phyloP scores from a whole-genome alignment of 768 basidiomycete species.

The Harrya chromipes region DNA sequence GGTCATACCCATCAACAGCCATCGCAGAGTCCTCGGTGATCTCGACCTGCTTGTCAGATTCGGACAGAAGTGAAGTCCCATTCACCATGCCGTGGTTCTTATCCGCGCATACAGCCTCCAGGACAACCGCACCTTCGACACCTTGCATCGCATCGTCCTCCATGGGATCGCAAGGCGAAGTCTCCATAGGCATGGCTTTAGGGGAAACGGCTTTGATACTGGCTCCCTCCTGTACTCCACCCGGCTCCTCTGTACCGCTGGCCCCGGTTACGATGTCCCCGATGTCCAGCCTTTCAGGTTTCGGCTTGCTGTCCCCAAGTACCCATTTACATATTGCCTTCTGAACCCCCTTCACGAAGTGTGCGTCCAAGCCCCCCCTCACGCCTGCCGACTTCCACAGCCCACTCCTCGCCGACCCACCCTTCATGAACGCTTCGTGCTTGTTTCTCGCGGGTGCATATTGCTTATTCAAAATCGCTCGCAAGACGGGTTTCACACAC shows the following conservation, averaged over 20 bases:
- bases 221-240: not conserved
- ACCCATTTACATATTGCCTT: conserved; percentile 28
- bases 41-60: conserved; percentile 4
- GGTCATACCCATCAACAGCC: conserved; percentile 13
- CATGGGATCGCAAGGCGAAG: not conserved
- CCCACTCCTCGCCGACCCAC: conserved; percentile 45
- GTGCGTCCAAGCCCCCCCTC: conserved; percentile 37
- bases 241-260: not conserved
- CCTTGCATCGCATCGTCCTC: conserved; percentile 20
- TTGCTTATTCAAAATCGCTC: conserved; percentile 51
- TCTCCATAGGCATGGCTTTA: not conserved
- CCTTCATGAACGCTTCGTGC: conserved; percentile 57
- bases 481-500: conserved; percentile 62
- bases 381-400: conserved; percentile 32
- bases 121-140: conserved; percentile 3
- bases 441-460: conserved; percentile 51
- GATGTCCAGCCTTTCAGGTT: conserved; percentile 7
- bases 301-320: conserved; percentile 16
- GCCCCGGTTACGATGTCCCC: not conserved
- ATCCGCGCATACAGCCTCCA: not conserved
- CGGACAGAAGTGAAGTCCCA: not conserved
- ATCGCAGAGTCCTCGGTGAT: conserved; percentile 8
- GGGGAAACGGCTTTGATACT: not conserved
- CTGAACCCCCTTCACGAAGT: conserved; percentile 39
- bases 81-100: not conserved